phyloP scores from a whole-genome alignment of 2,329 filamentous ascomycete genomes.

The Aspergillus nomiae region DNA sequence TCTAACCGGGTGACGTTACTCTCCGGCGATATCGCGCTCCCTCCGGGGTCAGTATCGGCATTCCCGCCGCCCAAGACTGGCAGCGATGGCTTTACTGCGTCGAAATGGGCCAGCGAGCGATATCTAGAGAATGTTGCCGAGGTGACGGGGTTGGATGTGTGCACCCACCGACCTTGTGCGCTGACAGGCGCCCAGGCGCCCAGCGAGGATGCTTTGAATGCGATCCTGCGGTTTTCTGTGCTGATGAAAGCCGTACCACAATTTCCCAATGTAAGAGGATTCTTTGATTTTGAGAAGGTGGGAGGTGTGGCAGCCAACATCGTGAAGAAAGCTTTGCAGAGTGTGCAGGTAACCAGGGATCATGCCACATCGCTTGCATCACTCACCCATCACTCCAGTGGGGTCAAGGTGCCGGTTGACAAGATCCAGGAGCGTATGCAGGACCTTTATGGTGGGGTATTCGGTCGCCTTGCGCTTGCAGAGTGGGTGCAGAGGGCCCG shows the following conservation, averaged over 20 bases:
- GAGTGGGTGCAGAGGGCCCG: neutral
- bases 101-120: constrained; percentile 3
- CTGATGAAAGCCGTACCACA: neutral
- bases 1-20: constrained; percentile 2
- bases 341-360: neutral
- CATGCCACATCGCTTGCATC: neutral
- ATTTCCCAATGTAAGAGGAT: neutral
- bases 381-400: neutral
- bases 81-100: neutral
- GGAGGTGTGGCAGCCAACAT: neutral
- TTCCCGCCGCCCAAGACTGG: neutral
- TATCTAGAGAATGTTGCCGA: neutral
- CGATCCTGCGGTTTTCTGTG: neutral
- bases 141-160: neutral
- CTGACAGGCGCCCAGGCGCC: neutral
- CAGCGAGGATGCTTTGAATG: neutral
- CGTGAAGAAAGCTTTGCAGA: neutral
- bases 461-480: neutral
- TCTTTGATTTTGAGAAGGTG: neutral
- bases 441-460: neutral
- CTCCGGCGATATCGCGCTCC: constrained; percentile 6
- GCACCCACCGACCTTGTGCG: neutral
- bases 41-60: constrained; percentile 16
- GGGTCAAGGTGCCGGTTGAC: neutral
- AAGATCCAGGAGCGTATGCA: neutral